Evolutionary conservation across 2,329 filamentous ascomycete species (phyloP), one percentile per base, ranked within the genome.

Genomic region (Thelonectria discophora): DNA sequence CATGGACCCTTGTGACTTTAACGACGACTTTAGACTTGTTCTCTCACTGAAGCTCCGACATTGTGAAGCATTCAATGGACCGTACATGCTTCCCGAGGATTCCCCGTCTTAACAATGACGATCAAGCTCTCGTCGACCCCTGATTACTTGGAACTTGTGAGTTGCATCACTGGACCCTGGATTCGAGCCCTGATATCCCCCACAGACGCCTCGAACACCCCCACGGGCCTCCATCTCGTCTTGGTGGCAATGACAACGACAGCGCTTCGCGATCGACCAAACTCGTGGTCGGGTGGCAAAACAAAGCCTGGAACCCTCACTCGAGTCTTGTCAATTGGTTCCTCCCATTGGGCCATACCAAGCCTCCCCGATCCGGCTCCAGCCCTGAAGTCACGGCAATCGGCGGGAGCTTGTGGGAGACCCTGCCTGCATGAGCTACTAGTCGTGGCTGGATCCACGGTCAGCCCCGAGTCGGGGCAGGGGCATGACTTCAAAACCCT

Each of bases 341-440:
- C 4, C 27, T 30, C 27, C 9, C 27, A 30, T 30, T 30, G 27
- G 27, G 2, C 27, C 27, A 10, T 30, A 30, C 27, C 27, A 30
- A 30, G 27, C 27, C 7, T 30, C 27, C 27, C 9, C 27, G 27
- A 30, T 30, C 27, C 27, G 8, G 27, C 4, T 5, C 7, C 27
- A 7, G 27, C 27, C 27, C 27, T 30, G 27, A 30, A 30, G 5
- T 30, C 27, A 8, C 24, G 24, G 24, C 24, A 24, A 24, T 24
- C 24, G 24, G 24, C 24, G 24, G 24, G 24, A 24, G 24, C 24
- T 4, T 24, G 24, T 7, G 24, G 24, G 24, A 60, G 66, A 69
- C 69, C 68, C 70, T 70, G 70, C 47, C 24, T 70, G 69, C 67
- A 71, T 57, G 59, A 30, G 45, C 21, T 47, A 30, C 21, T 47